Conservation (phyloP, 2,329 filamentous ascomycete genomes). For the Xylariaceae sp. region DNA sequence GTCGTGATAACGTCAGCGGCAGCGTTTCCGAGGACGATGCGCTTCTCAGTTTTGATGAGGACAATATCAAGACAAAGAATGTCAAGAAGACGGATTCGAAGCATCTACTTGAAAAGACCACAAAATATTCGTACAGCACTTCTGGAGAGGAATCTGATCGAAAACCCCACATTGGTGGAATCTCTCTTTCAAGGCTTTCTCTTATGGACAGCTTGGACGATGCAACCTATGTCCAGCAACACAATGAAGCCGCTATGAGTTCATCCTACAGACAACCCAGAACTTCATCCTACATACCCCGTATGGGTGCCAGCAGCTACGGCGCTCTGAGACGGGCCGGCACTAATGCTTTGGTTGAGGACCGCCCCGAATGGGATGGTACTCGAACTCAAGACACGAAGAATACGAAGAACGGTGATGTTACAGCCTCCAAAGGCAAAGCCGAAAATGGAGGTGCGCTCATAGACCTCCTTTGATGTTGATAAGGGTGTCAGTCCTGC, state of each 20-base stretch:
- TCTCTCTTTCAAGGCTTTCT: neutral
- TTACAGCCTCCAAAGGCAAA: too few relatives aligned
- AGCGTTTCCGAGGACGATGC: neutral
- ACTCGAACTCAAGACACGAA: neutral
- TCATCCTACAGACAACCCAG: too few relatives aligned
- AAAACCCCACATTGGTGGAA: neutral
- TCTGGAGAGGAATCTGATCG: neutral
- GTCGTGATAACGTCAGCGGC: neutral
- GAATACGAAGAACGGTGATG: too few relatives aligned
- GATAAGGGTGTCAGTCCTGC: too few relatives aligned
- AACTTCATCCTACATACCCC: neutral
- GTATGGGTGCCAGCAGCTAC: neutral
- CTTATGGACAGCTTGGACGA: neutral
- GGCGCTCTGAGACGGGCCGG: neutral
- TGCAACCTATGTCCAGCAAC: neutral
- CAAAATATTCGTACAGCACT: neutral
- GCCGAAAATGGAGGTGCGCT: too few relatives aligned
- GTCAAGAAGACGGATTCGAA: neutral
- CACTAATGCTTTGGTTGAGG: neutral
- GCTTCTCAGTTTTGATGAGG: neutral
- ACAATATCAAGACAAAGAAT: neutral
- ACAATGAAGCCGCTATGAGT: neutral
- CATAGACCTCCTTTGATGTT: too few relatives aligned
- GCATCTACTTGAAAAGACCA: neutral
- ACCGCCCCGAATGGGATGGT: conserved; percentile 23